Conservation (phyloP, 225 moss, liverwort and hornwort genomes). For the Polytrichum formosum region DNA sequence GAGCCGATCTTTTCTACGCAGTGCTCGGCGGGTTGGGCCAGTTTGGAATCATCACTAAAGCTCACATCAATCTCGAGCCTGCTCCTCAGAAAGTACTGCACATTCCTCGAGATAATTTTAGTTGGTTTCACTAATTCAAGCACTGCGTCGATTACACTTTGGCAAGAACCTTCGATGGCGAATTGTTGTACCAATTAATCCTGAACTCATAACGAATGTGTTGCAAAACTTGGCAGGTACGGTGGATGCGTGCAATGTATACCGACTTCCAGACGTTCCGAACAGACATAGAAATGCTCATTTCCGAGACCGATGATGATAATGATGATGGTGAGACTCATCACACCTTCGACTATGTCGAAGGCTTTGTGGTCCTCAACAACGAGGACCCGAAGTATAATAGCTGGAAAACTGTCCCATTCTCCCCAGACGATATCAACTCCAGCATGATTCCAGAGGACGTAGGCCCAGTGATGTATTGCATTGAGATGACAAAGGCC, state of each 20-base stretch:
- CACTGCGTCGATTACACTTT: too few species aligned
- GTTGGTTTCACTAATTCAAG: too few species aligned
- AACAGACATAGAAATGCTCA: slow-evolving; percentile 60
- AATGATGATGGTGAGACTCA: too few species aligned
- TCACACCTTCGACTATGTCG: slow-evolving; percentile 67
- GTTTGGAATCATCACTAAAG: slow-evolving; percentile 83
- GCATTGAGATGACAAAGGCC: slow-evolving; percentile 63
- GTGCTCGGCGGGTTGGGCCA: slow-evolving; percentile 83
- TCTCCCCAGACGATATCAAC: slow-evolving; percentile 43
- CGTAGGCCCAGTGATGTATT: slow-evolving; percentile 57
- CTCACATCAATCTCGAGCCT: slow-evolving; percentile 55
- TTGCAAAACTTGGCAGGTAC: slow-evolving; percentile 38
- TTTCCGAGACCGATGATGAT: slow-evolving; percentile 29
- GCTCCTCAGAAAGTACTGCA: slow-evolving; percentile 49
- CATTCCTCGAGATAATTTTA: neutral
- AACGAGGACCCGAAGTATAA: slow-evolving; percentile 27
- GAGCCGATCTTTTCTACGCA: slow-evolving; percentile 66
- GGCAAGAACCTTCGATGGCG: too few species aligned
- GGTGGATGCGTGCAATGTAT: slow-evolving; percentile 85
- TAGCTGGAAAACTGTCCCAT: slow-evolving; percentile 79
- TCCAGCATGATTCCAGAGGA: slow-evolving; percentile 42
- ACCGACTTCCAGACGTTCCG: slow-evolving; percentile 68
- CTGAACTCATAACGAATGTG: too few species aligned
- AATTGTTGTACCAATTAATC: too few species aligned
- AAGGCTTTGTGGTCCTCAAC: slow-evolving; percentile 81